These are phyloP conservation scores for Blastobotrys illinoisensis DNA, from an alignment of 1,139 yeast species.

Conservation along the genomic window DNA sequence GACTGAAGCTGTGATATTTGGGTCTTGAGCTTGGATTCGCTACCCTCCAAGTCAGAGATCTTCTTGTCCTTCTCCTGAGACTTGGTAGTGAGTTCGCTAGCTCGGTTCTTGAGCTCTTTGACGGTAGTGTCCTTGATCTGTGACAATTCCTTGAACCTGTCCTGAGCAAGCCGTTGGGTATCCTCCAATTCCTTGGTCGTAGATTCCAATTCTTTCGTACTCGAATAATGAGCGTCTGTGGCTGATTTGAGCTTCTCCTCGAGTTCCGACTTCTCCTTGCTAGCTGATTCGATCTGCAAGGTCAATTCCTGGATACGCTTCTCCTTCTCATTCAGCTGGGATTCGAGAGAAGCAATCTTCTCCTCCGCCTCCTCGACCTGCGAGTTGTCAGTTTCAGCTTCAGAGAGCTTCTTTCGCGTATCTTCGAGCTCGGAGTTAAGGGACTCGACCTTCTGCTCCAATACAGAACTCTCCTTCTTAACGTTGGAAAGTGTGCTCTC, in stretches of 20 bases:
- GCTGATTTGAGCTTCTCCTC: constrained; percentile 1
- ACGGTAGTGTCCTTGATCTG: background rate
- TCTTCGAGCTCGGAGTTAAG: constrained; percentile 1
- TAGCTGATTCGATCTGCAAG: background rate
- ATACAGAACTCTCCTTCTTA: constrained; percentile 13
- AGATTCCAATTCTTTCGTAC: background rate
- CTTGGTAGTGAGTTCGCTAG: background rate
- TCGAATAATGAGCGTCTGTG: background rate
- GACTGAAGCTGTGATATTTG: constrained; percentile 28
- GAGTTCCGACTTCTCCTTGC: background rate
- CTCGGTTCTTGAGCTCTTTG: constrained; percentile 1
- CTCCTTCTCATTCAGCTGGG: background rate
- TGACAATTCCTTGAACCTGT: constrained; percentile 10
- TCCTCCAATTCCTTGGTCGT: constrained; percentile 9
- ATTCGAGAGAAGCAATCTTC: background rate
- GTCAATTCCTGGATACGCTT: background rate
- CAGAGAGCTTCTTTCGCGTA: constrained; percentile 1
- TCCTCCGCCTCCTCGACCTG: background rate
- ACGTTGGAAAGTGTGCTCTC: constrained; percentile 3
- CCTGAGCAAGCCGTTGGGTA: constrained; percentile 5
- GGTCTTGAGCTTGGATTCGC: constrained; percentile 1
- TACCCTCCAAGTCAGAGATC: background rate
- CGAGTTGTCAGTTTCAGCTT: constrained; percentile 1
- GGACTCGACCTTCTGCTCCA: background rate
- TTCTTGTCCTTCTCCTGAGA: background rate